A percentile compares a stretch with the other conserved stretches of the same genome.
Conservation (phyloP, 1,284 basidiomycete genomes). For the Heterobasidion occidentale region DNA sequence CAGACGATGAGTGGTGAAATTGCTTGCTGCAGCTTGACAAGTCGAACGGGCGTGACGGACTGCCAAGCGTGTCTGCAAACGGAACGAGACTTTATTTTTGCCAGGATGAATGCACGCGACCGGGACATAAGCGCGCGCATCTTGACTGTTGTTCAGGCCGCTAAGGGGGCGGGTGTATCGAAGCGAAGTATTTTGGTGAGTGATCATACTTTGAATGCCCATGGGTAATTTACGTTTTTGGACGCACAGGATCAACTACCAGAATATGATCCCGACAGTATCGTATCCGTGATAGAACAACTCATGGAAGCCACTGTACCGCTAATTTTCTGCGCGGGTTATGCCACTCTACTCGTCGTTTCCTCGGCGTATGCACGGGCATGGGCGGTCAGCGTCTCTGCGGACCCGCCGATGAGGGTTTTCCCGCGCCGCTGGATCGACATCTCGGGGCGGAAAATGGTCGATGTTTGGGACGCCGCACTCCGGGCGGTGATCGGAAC, state of each 20-base stretch:
- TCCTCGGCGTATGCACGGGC: constrained; percentile 34
- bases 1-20: constrained; percentile 29
- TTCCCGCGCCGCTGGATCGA: constrained; percentile 75
- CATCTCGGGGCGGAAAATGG: constrained; percentile 52
- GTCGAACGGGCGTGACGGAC: constrained; percentile 39
- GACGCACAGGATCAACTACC: not conserved
- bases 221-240: not conserved
- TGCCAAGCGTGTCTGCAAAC: constrained; percentile 50
- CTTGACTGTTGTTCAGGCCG: constrained; percentile 32
- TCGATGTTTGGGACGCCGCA: constrained; percentile 62
- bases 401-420: constrained; percentile 33
- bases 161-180: constrained; percentile 37
- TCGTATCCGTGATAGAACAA: constrained; percentile 23
- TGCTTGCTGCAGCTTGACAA: constrained; percentile 41
- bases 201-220: constrained; percentile 5
- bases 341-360: constrained; percentile 42
- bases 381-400: constrained; percentile 56
- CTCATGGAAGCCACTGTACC: constrained; percentile 43
- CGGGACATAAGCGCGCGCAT: constrained; percentile 28
- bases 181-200: constrained; percentile 42
- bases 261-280: not conserved
- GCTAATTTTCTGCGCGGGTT: constrained; percentile 63
- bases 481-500: constrained; percentile 59
- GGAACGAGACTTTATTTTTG: constrained; percentile 29
- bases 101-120: constrained; percentile 26